A percentile compares a stretch with the other conserved stretches of the same genome.
These are phyloP conservation scores for Chondrus crispus DNA, from an alignment of 23 red algal species.

Conservation along the genomic window DNA sequence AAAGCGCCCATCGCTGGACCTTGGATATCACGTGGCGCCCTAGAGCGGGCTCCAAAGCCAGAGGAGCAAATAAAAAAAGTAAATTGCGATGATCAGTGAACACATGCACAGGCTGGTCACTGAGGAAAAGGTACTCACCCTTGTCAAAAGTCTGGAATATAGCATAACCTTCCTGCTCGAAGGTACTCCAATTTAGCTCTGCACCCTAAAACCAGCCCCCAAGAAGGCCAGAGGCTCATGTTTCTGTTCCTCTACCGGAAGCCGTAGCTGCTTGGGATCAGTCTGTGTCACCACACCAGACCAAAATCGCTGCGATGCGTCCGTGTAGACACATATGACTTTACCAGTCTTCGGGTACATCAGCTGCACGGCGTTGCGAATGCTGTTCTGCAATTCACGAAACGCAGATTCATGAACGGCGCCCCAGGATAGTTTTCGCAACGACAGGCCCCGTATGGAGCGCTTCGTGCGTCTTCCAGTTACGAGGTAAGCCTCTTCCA, in stretches of 20 bases:
- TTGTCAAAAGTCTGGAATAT: neutral
- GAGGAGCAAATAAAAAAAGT: neutral
- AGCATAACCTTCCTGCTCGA: neutral
- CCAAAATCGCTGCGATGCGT: neutral
- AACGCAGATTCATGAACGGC: neutral
- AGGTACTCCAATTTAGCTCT: neutral
- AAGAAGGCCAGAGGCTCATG: slow-evolving; percentile 28
- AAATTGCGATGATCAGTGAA: slow-evolving; percentile 24
- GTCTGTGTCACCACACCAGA: neutral
- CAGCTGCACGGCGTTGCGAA: neutral
- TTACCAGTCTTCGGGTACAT: neutral
- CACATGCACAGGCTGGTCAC: neutral
- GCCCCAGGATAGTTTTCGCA: neutral
- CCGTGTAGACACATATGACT: neutral
- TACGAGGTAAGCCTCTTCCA: neutral
- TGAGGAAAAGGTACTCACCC: neutral
- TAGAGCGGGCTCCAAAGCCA: neutral
- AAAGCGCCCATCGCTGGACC: neutral
- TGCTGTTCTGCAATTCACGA: neutral
- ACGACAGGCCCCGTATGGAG: neutral
- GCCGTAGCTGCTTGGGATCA: neutral
- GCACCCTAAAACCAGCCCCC: neutral
- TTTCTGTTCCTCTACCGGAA: neutral
- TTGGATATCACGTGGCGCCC: neutral
- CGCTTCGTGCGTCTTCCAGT: neutral